These are phyloP conservation scores for Malassezia pachydermatis DNA, from an alignment of 1,284 basidiomycete species.

Conservation along the genomic window DNA sequence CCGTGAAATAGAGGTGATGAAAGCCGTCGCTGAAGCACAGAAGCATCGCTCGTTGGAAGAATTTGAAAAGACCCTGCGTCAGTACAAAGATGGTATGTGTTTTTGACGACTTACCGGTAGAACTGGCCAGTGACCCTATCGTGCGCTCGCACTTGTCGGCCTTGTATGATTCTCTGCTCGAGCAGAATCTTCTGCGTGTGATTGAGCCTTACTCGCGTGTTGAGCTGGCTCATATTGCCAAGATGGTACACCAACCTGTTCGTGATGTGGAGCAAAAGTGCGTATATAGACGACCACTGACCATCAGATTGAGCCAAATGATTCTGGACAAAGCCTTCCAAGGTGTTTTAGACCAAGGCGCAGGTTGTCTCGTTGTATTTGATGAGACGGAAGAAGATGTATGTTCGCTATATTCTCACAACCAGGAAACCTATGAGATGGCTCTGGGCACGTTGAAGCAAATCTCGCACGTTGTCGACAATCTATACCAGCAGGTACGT, in stretches of 20 bases:
- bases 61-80: conserved; percentile 75
- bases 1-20: conserved; percentile 81
- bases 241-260: conserved; percentile 75
- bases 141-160: conserved; percentile 85
- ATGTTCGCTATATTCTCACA: conserved; percentile 12
- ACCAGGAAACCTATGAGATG: conserved; percentile 69
- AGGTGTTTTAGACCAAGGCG: conserved; percentile 87
- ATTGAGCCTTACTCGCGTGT: conserved; percentile 90
- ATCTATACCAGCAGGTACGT: conserved; percentile 60
- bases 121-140: conserved; percentile 82
- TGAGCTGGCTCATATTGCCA: conserved; percentile 78
- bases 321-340: conserved; percentile 89
- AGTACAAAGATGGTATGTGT: conserved; percentile 69
- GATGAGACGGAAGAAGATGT: conserved; percentile 69
- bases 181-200: conserved; percentile 86
- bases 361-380: conserved; percentile 80
- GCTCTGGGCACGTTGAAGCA: conserved; percentile 80
- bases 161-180: conserved; percentile 84
- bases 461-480: conserved; percentile 80
- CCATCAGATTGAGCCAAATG: conserved; percentile 78
- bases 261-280: conserved; percentile 91
- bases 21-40: conserved; percentile 83
- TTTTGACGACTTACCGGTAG: conserved; percentile 50
- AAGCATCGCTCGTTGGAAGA: conserved; percentile 76
- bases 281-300: conserved; percentile 47